These are phyloP conservation scores for Prunus salicina DNA, from an alignment of 306 rosid species.

Conservation along the genomic window DNA sequence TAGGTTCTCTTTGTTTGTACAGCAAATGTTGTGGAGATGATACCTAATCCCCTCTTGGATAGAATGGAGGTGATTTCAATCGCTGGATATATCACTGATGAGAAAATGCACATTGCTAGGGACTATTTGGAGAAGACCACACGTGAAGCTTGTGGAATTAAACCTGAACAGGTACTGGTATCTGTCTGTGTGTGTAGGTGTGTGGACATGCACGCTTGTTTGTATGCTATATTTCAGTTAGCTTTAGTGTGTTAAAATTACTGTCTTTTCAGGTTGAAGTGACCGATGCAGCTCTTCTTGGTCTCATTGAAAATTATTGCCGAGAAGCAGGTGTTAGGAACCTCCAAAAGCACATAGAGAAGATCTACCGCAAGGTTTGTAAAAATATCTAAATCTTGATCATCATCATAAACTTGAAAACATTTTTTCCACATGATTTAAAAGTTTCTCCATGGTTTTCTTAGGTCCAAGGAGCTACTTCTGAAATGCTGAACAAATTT, in stretches of 20 bases:
- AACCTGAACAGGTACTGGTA: slow-evolving; percentile 66
- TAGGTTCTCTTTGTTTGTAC: slow-evolving; percentile 99
- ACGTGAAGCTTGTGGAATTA: slow-evolving; percentile 89
- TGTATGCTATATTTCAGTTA: neutral
- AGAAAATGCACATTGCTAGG: slow-evolving; percentile 96
- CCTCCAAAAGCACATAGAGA: slow-evolving; percentile 92
- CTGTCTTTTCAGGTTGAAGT: slow-evolving; percentile 66
- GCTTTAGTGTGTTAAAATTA: neutral
- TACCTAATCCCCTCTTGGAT: slow-evolving; percentile 92
- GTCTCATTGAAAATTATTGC: slow-evolving; percentile 80
- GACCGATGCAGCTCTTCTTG: slow-evolving; percentile 83
- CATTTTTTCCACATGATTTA: neutral
- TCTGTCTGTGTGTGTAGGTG: neutral
- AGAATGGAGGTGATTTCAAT: slow-evolving; percentile 93
- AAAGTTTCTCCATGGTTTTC: neutral
- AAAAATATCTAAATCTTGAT: slow-evolving; percentile 1
- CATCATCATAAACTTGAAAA: slow-evolving; percentile 1
- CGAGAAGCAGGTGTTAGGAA: slow-evolving; percentile 91
- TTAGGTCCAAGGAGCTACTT: neutral
- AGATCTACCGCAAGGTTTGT: slow-evolving; percentile 86
- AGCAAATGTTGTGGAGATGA: slow-evolving; percentile 85
- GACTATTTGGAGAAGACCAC: slow-evolving; percentile 87
- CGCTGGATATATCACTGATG: slow-evolving; percentile 95
- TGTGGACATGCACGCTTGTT: neutral
- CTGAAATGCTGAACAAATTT: neutral